A percentile compares a stretch with the other conserved stretches of the same genome.
phyloP scores from a whole-genome alignment of 345 rosid genomes.

The Luvunga scandens region DNA sequence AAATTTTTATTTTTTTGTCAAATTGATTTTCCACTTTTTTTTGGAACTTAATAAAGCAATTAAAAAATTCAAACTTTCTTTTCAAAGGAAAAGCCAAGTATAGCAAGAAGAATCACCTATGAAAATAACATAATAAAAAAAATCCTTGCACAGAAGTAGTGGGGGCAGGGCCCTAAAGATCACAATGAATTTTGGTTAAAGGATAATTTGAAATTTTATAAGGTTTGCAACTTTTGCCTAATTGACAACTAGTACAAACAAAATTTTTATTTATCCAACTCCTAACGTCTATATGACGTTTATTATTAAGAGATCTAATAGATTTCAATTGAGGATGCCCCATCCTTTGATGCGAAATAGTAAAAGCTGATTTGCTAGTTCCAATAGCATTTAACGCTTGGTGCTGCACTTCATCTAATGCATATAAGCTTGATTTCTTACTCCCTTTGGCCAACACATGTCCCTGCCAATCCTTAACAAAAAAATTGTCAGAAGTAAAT shows the following conservation, averaged over 20 bases:
- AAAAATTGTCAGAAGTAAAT: background rate
- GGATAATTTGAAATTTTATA: background rate
- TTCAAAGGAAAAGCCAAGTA: background rate
- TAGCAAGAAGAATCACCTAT: background rate
- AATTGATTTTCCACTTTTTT: background rate
- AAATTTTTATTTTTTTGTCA: background rate
- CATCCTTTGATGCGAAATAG: background rate
- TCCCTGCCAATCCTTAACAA: no score
- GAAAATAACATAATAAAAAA: background rate
- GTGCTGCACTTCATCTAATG: background rate
- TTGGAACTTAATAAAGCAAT: background rate
- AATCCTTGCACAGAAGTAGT: background rate
- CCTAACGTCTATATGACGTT: background rate
- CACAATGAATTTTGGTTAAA: background rate
- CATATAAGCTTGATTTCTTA: no score
- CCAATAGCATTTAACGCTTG: background rate
- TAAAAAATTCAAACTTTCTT: background rate
- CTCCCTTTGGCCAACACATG: no score
- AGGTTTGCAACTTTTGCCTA: background rate
- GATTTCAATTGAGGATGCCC: background rate
- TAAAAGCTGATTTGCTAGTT: background rate
- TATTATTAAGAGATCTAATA: background rate
- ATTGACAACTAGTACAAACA: background rate
- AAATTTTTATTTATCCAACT: no score
- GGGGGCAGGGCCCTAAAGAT: background rate